Percentiles rank a stretch among this genome's conserved stretches.
These are phyloP conservation scores for Phialemonium atrogriseum DNA, from an alignment of 2,329 filamentous ascomycete species.

Conservation along the genomic window DNA sequence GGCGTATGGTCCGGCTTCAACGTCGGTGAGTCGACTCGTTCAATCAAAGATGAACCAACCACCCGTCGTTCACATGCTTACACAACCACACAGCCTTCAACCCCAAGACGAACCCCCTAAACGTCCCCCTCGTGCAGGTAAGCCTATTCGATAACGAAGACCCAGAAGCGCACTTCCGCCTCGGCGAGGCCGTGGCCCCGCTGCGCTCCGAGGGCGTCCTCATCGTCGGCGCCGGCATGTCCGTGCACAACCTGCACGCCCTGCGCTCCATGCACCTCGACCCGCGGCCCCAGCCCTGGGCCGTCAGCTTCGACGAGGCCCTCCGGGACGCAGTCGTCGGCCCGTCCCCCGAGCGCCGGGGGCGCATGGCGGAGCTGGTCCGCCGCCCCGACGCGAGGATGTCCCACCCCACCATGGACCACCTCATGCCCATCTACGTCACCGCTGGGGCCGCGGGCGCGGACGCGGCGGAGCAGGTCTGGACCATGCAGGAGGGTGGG, in stretches of 20 bases:
- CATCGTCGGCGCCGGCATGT: slow-evolving; percentile 67
- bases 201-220: slow-evolving; percentile 60
- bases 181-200: slow-evolving; percentile 57
- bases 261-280: slow-evolving; percentile 35
- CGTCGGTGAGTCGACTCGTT: slow-evolving; percentile 22
- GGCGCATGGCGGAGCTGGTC: slow-evolving; percentile 28
- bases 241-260: slow-evolving; percentile 61
- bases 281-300: slow-evolving; percentile 43
- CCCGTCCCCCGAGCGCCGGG: slow-evolving; percentile 26
- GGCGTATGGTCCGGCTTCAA: slow-evolving; percentile 66
- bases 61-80: too few relatives aligned
- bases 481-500: slow-evolving; percentile 36
- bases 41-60: too few relatives aligned
- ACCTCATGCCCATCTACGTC: slow-evolving; percentile 40
- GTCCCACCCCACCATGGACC: slow-evolving; percentile 41
- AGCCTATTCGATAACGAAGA: slow-evolving; percentile 60
- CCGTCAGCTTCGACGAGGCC: slow-evolving; percentile 57
- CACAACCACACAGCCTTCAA: too few relatives aligned
- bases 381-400: slow-evolving; percentile 35
- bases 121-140: slow-evolving; percentile 63
- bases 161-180: slow-evolving; percentile 55
- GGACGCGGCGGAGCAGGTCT: slow-evolving; percentile 31
- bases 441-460: slow-evolving; percentile 36
- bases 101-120: slow-evolving; percentile 51
- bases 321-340: slow-evolving; percentile 55